A percentile compares a stretch with the other conserved stretches of the same genome.
phyloP scores from a whole-genome alignment of 768 basidiomycete species.

The Russula compacta region DNA sequence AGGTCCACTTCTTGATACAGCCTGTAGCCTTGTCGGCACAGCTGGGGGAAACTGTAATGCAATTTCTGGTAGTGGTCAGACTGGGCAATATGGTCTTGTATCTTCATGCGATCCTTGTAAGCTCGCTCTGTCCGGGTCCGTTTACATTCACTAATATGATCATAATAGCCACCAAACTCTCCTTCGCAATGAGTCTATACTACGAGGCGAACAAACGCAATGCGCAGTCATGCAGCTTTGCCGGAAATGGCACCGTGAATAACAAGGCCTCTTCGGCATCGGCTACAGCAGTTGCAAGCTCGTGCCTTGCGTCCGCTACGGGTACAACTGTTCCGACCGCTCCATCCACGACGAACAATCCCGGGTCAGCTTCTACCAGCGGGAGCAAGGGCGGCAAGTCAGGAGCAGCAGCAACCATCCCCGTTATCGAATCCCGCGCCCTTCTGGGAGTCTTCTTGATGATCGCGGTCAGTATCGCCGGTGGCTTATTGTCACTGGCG shows the following conservation, averaged over 20 bases:
- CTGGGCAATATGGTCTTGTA: constrained; percentile 68
- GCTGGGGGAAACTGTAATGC: constrained; percentile 52
- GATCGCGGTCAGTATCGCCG: constrained; percentile 30
- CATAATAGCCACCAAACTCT: constrained; percentile 59
- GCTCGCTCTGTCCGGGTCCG: not conserved
- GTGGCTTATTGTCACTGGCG: constrained; percentile 38
- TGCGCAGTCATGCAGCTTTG: constrained; percentile 62
- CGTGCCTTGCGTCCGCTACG: constrained; percentile 56
- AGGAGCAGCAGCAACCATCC: constrained; percentile 23
- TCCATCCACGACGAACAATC: constrained; percentile 24
- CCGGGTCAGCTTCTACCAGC: not conserved
- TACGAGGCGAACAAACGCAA: constrained; percentile 57
- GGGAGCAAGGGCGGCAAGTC: constrained; percentile 24
- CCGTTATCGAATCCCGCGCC: constrained; percentile 27
- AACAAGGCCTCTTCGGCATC: constrained; percentile 39
- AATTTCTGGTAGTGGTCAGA: constrained; percentile 63
- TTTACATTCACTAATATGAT: constrained; percentile 8
- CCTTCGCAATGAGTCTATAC: constrained; percentile 73
- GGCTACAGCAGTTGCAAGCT: constrained; percentile 47
- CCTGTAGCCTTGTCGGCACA: constrained; percentile 59
- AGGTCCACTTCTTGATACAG: constrained; percentile 54
- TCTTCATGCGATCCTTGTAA: constrained; percentile 74
- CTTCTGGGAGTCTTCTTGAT: constrained; percentile 32
- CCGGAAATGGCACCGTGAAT: constrained; percentile 78
- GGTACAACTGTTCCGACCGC: constrained; percentile 56